phyloP scores from a whole-genome alignment of 148 eudicot genomes.

The Camellia lanceoleosa region DNA sequence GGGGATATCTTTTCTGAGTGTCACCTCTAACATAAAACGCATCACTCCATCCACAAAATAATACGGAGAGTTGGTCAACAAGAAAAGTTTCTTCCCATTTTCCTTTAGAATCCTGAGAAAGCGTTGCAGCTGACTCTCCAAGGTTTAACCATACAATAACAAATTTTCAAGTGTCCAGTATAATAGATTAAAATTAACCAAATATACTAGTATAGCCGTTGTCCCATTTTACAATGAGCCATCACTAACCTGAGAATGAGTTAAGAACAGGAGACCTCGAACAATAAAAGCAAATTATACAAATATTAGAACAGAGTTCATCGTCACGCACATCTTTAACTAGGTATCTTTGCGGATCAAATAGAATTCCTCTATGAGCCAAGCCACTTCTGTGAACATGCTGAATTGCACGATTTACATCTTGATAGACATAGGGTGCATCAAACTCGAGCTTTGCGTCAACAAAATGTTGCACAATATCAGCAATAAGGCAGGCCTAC shows the following conservation, averaged over 20 bases:
- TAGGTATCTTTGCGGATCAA: conserved; percentile 85
- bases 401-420: conserved; percentile 89
- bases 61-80: conserved; percentile 95
- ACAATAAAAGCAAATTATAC: conserved; percentile 2
- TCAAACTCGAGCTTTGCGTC: conserved; percentile 96
- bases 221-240: background rate
- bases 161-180: background rate
- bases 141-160: conserved; percentile 16
- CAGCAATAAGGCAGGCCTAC: conserved; percentile 97
- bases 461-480: conserved; percentile 93
- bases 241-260: conserved; percentile 6
- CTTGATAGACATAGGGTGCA: conserved; percentile 85
- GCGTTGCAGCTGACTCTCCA: conserved; percentile 63
- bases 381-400: conserved; percentile 91
- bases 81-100: conserved; percentile 90
- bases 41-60: conserved; percentile 99
- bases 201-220: background rate
- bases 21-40: conserved; percentile 93
- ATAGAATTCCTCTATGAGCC: conserved; percentile 76
- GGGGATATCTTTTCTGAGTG: background rate
- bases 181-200: background rate
- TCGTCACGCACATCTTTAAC: conserved; percentile 79
- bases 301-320: conserved; percentile 6
- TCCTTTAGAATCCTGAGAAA: conserved; percentile 83
- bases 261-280: conserved; percentile 2